Conservation (phyloP, 228 moss, liverwort and hornwort species). For the Sphagnum magellanicum region DNA sequence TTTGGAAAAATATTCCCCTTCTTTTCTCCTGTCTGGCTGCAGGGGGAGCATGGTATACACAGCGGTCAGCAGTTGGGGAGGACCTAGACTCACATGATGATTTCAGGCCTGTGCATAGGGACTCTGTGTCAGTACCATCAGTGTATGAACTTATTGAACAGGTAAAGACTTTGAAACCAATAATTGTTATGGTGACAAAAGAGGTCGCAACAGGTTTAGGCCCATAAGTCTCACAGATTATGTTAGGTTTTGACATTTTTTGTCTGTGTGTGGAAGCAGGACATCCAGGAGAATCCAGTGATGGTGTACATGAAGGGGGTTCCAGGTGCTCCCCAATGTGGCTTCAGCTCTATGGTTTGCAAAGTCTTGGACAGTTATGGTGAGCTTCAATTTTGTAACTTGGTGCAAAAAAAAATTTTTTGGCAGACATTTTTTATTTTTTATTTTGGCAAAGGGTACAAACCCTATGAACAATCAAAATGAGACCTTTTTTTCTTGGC, state of each 20-base stretch:
- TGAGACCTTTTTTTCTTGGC: too few relatives aligned
- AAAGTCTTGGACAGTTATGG: slow-evolving; percentile 70
- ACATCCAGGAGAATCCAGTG: slow-evolving; percentile 60
- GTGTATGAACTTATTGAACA: slow-evolving; percentile 14
- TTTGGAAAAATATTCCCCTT: too few relatives aligned
- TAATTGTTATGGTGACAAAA: too few relatives aligned
- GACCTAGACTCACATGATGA: slow-evolving; percentile 77
- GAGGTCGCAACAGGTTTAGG: too few relatives aligned
- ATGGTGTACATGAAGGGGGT: slow-evolving; percentile 90
- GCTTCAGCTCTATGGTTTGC: slow-evolving; percentile 75
- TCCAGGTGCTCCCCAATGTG: slow-evolving; percentile 76
- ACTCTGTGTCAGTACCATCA: slow-evolving; percentile 26
- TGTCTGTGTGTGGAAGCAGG: slow-evolving; percentile 24
- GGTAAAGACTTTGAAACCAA: too few relatives aligned
- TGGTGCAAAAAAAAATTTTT: too few relatives aligned
- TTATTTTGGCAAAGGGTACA: too few relatives aligned
- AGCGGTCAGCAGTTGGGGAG: slow-evolving; percentile 50
- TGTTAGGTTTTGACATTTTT: not conserved
- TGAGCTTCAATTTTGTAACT: slow-evolving; percentile 9
- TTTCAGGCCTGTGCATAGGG: slow-evolving; percentile 67
- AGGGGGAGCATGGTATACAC: slow-evolving; percentile 37
- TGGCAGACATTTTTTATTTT: too few relatives aligned
- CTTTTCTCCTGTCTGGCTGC: too few relatives aligned
- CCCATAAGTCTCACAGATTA: too few relatives aligned
- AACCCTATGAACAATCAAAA: too few relatives aligned